Evolutionary conservation across 78 protist species (phyloP), one percentile per base, ranked within the genome.

Genomic region (Cavenderia fasciculata): DNA sequence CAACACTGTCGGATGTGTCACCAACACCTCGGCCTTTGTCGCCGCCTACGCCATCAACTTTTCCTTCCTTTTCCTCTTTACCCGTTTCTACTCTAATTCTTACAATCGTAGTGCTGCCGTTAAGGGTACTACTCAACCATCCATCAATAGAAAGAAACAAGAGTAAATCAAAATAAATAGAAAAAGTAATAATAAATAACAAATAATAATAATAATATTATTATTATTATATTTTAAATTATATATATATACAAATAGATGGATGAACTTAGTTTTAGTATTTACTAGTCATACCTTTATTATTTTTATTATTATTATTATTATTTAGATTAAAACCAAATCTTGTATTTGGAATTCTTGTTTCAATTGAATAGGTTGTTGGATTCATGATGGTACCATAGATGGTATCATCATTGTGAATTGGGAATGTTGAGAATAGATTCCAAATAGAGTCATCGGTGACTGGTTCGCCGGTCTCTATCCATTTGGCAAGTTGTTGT

Each of bases 51-150:
- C 29, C 70, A 86, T 86, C 46, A 73, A 74, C 41, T 68, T 74
- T 43, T 86, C 92, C 18, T 86, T 74, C 85, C 73, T 86, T n/a
- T 75, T 86, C 84, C 71, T 86, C 41, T 86, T 86, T 62, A 33
- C 85, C 4, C 46, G 46, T 29, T 86, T 86, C 85, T 86, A 43
- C 29, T 36, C n/a, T 11, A 70, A 61, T 51, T 74, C 92, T 31
- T 86, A 86, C 65, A 51, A 70, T 49, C 14, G 14, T 49, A 18
- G 14, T 14, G 14, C 12, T 14, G 54, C 12, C 54, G 12, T 14
- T 18, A 49, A 49, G 12, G 14, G 54, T 14, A 49, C 12, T 18
- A 14, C 27, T 49, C 14, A 14, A 18, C 14, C 14, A 14, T 49
- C 14, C 14, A 49, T 49, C 54, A 49, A 49, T 2, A 10, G 41